Evolutionary conservation across 495 filamentous ascomycete genomes (phyloP), one percentile per base, ranked within the genome.

Genomic region (Penicillium egyptiacum): DNA sequence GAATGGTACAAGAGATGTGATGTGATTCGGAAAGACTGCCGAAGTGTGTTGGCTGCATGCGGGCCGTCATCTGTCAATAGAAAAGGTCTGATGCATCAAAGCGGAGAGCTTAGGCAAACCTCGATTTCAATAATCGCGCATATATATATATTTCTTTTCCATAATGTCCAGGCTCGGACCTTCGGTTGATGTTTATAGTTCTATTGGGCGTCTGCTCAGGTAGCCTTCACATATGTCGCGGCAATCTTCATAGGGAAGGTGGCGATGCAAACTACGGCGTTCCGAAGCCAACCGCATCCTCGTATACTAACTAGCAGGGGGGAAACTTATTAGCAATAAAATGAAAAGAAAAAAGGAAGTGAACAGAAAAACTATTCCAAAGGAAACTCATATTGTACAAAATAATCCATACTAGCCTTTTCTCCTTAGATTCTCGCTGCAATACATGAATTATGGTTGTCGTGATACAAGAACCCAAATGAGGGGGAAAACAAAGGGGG

Each of bases 361-460:
- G 42, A 54, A 14, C 41, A 54, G 11, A 19, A 26, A 44, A 46
- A 35, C 41, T 25, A 54, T 54, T 54, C 41, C 41, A 30, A 54
- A 52, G 49, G n/a, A 41, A 45, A 54, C 52, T 54, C 41, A 30
- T 54, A 54, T 19, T 45, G 55, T 51, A 47, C 50, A 58, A 17
- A 47, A 50, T 46, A 22, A 60, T 48, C 25, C 39, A 54, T 31
- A 31, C 8, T 56, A 50, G 59, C 59, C 64, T 63, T 69, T 65
- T 65, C 53, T 44, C 35, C 46, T 62, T 62, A 42, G 28, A 50
- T 52, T 26, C 47, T 65, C 56, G 58, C 58, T 60, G 49, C 42
- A 60, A 63, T 59, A 68, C 55, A 66, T 68, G 54, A 61, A 68
- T 68, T 64, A 64, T 57, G 55, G 57, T 59, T 58, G 59, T 68